Base-by-base conservation (phyloP, 306 rosid genomes). In the Phaseolus lunatus region DNA sequence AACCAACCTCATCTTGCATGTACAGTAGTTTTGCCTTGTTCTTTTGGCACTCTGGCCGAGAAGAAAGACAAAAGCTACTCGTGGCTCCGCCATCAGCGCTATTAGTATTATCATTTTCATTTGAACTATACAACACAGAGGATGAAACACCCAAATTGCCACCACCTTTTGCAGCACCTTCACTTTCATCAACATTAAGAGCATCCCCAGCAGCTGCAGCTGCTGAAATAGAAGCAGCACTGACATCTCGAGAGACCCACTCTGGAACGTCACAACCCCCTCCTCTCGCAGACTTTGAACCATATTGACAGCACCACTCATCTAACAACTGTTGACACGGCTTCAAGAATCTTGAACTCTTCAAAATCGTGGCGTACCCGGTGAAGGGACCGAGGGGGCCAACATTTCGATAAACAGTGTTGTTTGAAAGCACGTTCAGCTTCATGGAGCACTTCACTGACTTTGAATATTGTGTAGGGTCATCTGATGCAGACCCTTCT, bases 301-400 rank as follows among this genome's bases (percentile, higher is more conserved):
- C 71, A 59, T 22, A 10, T 13, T 54, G 57, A 22, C 81, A 53
- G 58, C 94, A 95, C 18, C 82, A 84, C 23, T 88, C 91, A 18
- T 92, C 96, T 76, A 95, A 72, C 45, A 95, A 27, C 65, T 82
- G 83, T 22, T 95, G 96, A 8, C 97, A 93, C 0, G 97, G 97
- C 69, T 75, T 88, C 77, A 92, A 82, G 81, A 87, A 92, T 80
- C 81, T 92, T 2, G 99, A 95, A 75, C 83, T 86, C 85, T 89
- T 95, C 19, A 95, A 72, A 80, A 95, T 92, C 3, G 89, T 85
- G 3, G 99, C 93, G 11, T 95, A 95, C 4, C 99, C 99, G 1
- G 97, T 95, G 83, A 95, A 95, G 15, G 99, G 99, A 24, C 99
- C 99, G 5, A 95, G 92, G 1, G 99, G 99, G 0, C 97, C 99